These are phyloP conservation scores for Ustilago vetiveriae DNA, from an alignment of 1,284 basidiomycete genomes.

Conservation along the genomic window DNA sequence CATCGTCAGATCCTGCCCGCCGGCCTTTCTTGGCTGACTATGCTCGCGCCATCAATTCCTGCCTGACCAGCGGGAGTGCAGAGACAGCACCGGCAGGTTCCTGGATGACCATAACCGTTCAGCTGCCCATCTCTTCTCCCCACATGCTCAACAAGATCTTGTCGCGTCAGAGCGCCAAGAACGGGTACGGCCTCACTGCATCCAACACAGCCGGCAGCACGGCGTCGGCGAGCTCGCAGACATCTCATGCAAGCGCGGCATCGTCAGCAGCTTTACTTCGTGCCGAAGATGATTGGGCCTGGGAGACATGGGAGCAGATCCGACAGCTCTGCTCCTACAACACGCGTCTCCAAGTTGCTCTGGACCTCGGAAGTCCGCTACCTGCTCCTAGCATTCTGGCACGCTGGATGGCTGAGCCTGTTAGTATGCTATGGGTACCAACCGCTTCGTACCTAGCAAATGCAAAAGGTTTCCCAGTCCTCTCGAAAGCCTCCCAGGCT, in stretches of 20 bases:
- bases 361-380: slow-evolving; percentile 87
- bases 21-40: slow-evolving; percentile 87
- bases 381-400: slow-evolving; percentile 72
- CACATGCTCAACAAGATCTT: slow-evolving; percentile 51
- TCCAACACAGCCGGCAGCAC: slow-evolving; percentile 37
- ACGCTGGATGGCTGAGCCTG: slow-evolving; percentile 91
- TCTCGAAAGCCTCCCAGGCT: slow-evolving; percentile 75
- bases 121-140: slow-evolving; percentile 61
- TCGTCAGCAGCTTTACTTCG: slow-evolving; percentile 75
- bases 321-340: slow-evolving; percentile 87
- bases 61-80: slow-evolving; percentile 47
- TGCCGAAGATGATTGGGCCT: slow-evolving; percentile 71
- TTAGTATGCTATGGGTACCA: slow-evolving; percentile 86
- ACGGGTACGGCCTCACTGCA: slow-evolving; percentile 25
- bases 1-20: slow-evolving; percentile 73
- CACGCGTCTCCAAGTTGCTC: slow-evolving; percentile 77
- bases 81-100: slow-evolving; percentile 50
- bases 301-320: slow-evolving; percentile 98
- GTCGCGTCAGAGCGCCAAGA: slow-evolving; percentile 36
- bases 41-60: slow-evolving; percentile 78
- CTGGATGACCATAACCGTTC: slow-evolving; percentile 59
- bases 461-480: slow-evolving; percentile 93
- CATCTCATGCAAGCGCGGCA: slow-evolving; percentile 35
- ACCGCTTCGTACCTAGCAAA: slow-evolving; percentile 92
- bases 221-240: slow-evolving; percentile 33